Conservation (phyloP, 768 basidiomycete species). For the Lactifluus subvellereus region DNA sequence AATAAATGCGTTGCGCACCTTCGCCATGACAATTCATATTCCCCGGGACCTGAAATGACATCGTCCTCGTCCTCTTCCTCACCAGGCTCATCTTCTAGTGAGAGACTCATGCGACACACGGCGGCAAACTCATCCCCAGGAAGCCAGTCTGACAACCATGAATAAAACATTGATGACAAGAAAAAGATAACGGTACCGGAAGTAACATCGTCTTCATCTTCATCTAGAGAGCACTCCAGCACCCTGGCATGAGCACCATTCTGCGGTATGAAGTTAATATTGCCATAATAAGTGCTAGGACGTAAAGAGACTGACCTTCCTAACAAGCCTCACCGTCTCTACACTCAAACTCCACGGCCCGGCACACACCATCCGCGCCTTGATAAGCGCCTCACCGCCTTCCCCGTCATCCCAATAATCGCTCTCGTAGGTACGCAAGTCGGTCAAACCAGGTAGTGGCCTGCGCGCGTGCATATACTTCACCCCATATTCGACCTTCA, state of each 20-base stretch:
- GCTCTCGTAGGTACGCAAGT: conserved; percentile 49
- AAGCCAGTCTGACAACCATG: conserved; percentile 45
- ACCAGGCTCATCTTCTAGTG: conserved; percentile 37
- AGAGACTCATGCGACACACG: conserved; percentile 46
- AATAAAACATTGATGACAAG: neutral
- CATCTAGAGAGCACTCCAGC: conserved; percentile 47
- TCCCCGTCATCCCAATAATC: conserved; percentile 46
- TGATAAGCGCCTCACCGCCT: conserved; percentile 54
- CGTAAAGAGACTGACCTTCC: conserved; percentile 38
- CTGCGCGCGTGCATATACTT: conserved; percentile 44
- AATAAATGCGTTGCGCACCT: conserved; percentile 37
- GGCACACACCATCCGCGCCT: conserved; percentile 43
- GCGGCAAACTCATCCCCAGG: conserved; percentile 61
- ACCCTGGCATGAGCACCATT: conserved; percentile 43
- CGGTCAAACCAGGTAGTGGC: conserved; percentile 43
- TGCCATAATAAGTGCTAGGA: neutral
- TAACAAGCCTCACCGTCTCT: conserved; percentile 42
- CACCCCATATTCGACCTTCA: conserved; percentile 50
- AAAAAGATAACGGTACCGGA: conserved; percentile 34
- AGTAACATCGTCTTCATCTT: conserved; percentile 38
- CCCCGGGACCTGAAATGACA: conserved; percentile 46
- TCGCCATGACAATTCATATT: conserved; percentile 59
- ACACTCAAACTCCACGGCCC: conserved; percentile 55
- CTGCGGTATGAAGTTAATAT: conserved; percentile 28
- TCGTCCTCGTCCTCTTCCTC: conserved; percentile 29